A percentile compares a stretch with the other conserved stretches of the same genome.
Conservation (phyloP, 257 asterid species). For the Capsicum chinense region DNA sequence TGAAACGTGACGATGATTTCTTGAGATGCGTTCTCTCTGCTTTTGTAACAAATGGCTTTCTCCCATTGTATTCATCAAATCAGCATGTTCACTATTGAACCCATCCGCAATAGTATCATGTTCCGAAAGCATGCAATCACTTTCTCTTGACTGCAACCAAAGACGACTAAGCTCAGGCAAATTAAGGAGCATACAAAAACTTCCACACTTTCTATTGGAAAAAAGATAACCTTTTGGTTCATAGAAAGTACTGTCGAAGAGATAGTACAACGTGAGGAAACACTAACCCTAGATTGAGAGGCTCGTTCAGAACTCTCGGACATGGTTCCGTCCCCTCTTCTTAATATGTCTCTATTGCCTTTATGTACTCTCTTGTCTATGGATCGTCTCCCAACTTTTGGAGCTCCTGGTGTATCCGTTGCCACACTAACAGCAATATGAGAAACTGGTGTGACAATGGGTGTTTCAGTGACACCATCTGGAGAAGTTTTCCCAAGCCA, state of each 20-base stretch:
- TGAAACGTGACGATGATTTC: conserved; percentile 35
- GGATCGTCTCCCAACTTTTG: conserved; percentile 43
- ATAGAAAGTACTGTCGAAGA: conserved; percentile 31
- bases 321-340: conserved; percentile 43
- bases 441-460: conserved; percentile 34
- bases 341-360: conserved; percentile 40
- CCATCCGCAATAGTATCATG: conserved; percentile 37
- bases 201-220: background rate
- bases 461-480: conserved; percentile 38
- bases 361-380: conserved; percentile 39
- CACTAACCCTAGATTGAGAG: conserved; percentile 42
- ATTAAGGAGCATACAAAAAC: background rate
- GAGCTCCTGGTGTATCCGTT: conserved; percentile 40
- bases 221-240: conserved; percentile 44
- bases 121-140: conserved; percentile 37
- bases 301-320: conserved; percentile 48
- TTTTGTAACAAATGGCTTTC: conserved; percentile 38
- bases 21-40: conserved; percentile 35
- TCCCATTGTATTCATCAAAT: conserved; percentile 38
- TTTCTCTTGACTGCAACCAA: conserved; percentile 54
- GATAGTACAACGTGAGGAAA: conserved; percentile 34
- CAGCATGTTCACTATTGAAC: conserved; percentile 35
- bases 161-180: conserved; percentile 16
- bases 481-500: conserved; percentile 38
- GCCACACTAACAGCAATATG: conserved; percentile 35